phyloP scores from a whole-genome alignment of 2,329 filamentous ascomycete species.

The Aspergillus aculeatus region DNA sequence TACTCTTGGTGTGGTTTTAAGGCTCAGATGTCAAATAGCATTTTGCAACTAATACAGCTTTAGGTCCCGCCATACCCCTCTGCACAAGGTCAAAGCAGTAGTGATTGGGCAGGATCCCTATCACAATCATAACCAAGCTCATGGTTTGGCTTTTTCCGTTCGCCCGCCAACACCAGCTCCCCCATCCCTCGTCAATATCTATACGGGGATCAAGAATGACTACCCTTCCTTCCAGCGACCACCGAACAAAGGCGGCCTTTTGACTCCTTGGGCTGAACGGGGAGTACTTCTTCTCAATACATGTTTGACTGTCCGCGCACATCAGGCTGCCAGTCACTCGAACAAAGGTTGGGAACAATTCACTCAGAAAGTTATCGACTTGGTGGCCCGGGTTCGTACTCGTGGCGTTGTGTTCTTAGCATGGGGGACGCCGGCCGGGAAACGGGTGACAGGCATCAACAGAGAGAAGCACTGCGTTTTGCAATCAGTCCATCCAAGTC shows the following conservation, averaged over 20 bases:
- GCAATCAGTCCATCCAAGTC: conserved; percentile 86
- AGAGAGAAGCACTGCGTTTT: conserved; percentile 74
- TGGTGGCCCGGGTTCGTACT: conserved; percentile 72
- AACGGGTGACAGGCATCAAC: conserved; percentile 73
- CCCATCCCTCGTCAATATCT: conserved; percentile 91
- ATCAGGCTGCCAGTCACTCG: conserved; percentile 81
- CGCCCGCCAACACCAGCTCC: conserved; percentile 84
- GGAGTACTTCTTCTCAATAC: conserved; percentile 94
- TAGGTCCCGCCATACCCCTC: conserved; percentile 91
- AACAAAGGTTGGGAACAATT: conserved; percentile 90
- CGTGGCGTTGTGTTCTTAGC: conserved; percentile 90
- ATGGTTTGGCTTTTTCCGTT: conserved; percentile 94
- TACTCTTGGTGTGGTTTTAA: conserved; percentile 77
- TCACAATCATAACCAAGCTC: conserved; percentile 92
- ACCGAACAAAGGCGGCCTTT: conserved; percentile 72
- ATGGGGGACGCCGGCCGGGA: conserved; percentile 84
- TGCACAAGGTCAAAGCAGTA: conserved; percentile 84
- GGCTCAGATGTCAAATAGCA: not conserved
- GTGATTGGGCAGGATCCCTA: conserved; percentile 97
- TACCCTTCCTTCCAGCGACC: conserved; percentile 78
- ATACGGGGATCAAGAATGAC: conserved; percentile 80
- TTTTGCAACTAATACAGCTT: conserved; percentile 18
- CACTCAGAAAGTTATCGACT: conserved; percentile 87
- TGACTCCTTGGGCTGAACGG: conserved; percentile 91
- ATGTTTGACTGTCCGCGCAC: conserved; percentile 86